Percentiles rank a stretch among this genome's conserved stretches.
Conservation (phyloP, 257 asterid species). For the Anisodus tanguticus region DNA sequence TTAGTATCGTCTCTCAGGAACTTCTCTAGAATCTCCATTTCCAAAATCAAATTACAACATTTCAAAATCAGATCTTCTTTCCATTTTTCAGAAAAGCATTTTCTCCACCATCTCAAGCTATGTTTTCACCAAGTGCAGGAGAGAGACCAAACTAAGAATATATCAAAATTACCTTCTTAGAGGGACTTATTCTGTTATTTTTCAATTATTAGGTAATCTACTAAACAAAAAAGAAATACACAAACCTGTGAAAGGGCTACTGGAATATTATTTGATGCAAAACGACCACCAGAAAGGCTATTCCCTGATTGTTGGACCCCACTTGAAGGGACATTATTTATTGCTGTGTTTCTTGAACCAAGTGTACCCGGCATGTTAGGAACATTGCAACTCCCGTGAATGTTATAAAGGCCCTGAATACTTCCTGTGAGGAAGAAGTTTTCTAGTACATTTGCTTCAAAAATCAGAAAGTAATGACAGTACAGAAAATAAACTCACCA, state of each 20-base stretch:
- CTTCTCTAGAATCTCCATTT: neutral
- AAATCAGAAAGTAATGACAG: constrained; percentile 14
- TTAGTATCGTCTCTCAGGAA: neutral
- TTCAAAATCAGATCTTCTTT: neutral
- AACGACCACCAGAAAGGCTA: constrained; percentile 82
- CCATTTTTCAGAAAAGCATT: neutral
- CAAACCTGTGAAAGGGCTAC: constrained; percentile 87
- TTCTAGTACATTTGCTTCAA: constrained; percentile 29
- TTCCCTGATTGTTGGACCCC: constrained; percentile 88
- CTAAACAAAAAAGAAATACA: constrained; percentile 25
- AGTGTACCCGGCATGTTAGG: constrained; percentile 88
- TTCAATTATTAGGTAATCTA: neutral
- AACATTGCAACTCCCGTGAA: constrained; percentile 85
- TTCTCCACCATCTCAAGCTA: constrained; percentile 20
- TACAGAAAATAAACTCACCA: constrained; percentile 58
- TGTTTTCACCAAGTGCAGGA: neutral
- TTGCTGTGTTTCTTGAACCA: constrained; percentile 82
- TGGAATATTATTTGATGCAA: constrained; percentile 84
- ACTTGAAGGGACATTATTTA: constrained; percentile 81
- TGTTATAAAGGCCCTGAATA: constrained; percentile 88
- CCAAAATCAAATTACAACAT: neutral
- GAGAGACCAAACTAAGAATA: neutral
- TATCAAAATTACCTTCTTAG: neutral
- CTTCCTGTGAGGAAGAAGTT: constrained; percentile 60
- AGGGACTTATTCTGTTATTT: neutral